phyloP scores from a whole-genome alignment of 805 yeast species.

The Suhomyces kilbournensis region DNA sequence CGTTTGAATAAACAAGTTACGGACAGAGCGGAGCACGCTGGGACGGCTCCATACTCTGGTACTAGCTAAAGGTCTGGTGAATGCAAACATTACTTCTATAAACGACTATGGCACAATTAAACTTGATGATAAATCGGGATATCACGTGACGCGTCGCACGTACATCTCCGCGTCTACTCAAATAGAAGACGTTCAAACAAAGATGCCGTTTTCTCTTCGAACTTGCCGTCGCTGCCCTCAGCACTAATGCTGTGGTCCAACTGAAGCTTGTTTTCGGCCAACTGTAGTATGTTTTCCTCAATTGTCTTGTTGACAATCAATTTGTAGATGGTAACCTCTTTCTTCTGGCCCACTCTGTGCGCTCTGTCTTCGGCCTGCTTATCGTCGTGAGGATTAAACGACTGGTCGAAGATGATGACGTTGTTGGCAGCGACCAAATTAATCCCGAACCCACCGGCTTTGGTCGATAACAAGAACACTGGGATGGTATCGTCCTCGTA shows the following conservation, averaged over 20 bases:
- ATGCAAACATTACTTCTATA: neutral
- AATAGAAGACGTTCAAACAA: conserved; percentile 51
- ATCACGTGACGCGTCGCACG: neutral
- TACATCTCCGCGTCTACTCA: neutral
- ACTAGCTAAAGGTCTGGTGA: neutral
- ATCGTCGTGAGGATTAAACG: conserved; percentile 98
- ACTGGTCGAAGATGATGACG: conserved; percentile 87
- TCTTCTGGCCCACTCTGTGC: conserved; percentile 92
- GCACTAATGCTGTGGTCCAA: conserved; percentile 66
- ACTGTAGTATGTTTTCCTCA: conserved; percentile 81
- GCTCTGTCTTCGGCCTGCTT: conserved; percentile 99
- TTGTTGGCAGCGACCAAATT: conserved; percentile 92
- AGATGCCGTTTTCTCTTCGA: conserved; percentile 53
- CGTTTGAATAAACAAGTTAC: conserved; percentile 67
- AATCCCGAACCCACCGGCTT: conserved; percentile 99
- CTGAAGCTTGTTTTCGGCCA: conserved; percentile 89
- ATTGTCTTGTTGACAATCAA: conserved; percentile 72
- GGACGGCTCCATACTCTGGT: neutral
- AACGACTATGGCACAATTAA: neutral
- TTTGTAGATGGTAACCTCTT: conserved; percentile 76
- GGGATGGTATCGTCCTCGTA: conserved; percentile 80
- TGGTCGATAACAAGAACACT: conserved; percentile 84
- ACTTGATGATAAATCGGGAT: neutral
- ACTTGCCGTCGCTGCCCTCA: conserved; percentile 35
- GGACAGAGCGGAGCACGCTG: neutral